Conservation (phyloP, 371 early-diverging fungal species). For the Rhizopus delemar region DNA sequence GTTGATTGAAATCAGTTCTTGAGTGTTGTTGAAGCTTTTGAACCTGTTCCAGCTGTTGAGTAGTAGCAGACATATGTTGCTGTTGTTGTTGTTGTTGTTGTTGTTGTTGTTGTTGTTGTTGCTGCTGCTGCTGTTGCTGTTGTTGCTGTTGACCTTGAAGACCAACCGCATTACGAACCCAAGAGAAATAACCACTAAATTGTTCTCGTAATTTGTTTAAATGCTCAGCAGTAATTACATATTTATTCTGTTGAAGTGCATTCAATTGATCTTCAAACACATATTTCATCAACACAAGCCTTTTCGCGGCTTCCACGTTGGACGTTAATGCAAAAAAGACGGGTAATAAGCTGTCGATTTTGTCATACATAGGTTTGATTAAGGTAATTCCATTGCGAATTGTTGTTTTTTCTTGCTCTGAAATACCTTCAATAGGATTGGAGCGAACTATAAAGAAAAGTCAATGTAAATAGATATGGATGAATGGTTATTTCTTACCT, state of each 20-base stretch:
- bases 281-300: conserved; percentile 56
- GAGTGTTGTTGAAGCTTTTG: conserved; percentile 4
- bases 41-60: background rate
- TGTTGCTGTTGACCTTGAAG: conserved; percentile 17
- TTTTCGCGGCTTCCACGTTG: conserved; percentile 40
- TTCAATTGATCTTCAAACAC: conserved; percentile 63
- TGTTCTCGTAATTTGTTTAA: conserved; percentile 53
- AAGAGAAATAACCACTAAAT: conserved; percentile 52
- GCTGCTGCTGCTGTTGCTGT: conserved; percentile 9
- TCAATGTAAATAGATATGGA: background rate
- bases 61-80: background rate
- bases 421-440: conserved; percentile 36
- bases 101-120: background rate
- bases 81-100: conserved; percentile 6
- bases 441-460: conserved; percentile 32
- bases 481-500: conserved; percentile 25
- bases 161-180: conserved; percentile 41
- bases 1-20: conserved; percentile 1
- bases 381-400: conserved; percentile 43
- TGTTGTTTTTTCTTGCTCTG: conserved; percentile 53
- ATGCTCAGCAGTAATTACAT: conserved; percentile 47
- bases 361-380: conserved; percentile 51
- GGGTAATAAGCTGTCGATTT: conserved; percentile 47
- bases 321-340: conserved; percentile 44
- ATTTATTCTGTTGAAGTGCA: conserved; percentile 46